phyloP scores from a whole-genome alignment of 352 stramenopile genomes.

The Globisporangium recalcitrans region DNA sequence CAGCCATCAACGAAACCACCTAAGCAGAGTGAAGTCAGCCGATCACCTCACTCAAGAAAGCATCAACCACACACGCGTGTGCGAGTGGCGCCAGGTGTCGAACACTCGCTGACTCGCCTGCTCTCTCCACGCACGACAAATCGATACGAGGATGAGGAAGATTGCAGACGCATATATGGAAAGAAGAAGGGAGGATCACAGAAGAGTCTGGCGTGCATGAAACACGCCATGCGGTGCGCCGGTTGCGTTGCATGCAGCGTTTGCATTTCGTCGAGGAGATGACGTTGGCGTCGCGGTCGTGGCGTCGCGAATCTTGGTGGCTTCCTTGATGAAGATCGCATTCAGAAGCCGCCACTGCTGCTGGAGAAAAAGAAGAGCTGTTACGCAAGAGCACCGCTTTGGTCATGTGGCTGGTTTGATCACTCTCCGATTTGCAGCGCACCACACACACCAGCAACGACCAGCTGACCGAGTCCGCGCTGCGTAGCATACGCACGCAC shows the following conservation, averaged over 20 bases:
- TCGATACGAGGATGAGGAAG: not conserved
- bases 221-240: not conserved
- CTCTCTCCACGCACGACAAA: not conserved
- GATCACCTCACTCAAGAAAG: not conserved
- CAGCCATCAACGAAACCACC: not conserved
- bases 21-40: not conserved
- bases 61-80: not conserved
- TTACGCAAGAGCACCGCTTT: not conserved
- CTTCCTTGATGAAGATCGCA: not conserved
- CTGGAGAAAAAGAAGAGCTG: not conserved
- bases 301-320: not conserved
- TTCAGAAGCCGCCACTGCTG: not conserved
- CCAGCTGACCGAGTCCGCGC: not conserved
- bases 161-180: not conserved
- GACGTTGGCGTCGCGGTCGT: not conserved
- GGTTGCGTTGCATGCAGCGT: not conserved
- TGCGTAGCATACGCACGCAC: not conserved
- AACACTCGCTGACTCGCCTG: not conserved
- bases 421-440: not conserved
- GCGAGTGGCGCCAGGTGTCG: not conserved
- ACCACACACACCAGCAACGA: not conserved
- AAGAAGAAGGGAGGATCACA: not conserved
- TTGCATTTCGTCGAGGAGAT: not conserved
- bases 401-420: not conserved
- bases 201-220: not conserved